Percentiles rank a stretch among this genome's conserved stretches.
phyloP scores from a whole-genome alignment of 768 basidiomycete genomes.

The Collybia sp. region DNA sequence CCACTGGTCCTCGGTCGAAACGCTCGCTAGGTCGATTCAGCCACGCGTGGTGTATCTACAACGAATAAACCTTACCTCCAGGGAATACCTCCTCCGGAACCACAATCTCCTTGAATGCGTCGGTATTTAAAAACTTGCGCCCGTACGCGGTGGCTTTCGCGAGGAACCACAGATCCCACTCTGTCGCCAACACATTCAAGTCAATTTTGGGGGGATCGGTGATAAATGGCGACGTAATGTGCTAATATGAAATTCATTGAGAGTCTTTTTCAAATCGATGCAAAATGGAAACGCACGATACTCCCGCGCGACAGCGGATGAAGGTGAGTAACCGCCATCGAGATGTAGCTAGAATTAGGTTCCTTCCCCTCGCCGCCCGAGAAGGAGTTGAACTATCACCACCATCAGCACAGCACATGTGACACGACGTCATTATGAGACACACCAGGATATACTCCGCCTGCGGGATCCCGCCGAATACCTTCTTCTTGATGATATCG shows the following conservation, averaged over 20 bases:
- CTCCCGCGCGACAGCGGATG: slow-evolving; percentile 44
- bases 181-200: slow-evolving; percentile 22
- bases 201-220: slow-evolving; percentile 22
- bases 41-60: background rate
- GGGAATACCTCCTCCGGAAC: slow-evolving; percentile 23
- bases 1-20: slow-evolving; percentile 18
- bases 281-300: slow-evolving; percentile 14
- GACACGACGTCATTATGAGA: background rate
- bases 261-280: no score
- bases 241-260: slow-evolving; percentile 8
- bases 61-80: slow-evolving; percentile 10
- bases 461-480: slow-evolving; percentile 22
- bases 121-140: slow-evolving; percentile 23
- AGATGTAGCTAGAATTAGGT: slow-evolving; percentile 26
- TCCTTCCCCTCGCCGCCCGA: slow-evolving; percentile 19
- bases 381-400: slow-evolving; percentile 25
- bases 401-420: background rate
- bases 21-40: slow-evolving; percentile 6
- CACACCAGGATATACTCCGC: slow-evolving; percentile 24
- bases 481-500: slow-evolving; percentile 18
- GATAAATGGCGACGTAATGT: slow-evolving; percentile 18
- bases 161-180: slow-evolving; percentile 27
- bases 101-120: slow-evolving; percentile 22
- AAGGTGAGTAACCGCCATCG: slow-evolving; percentile 28
- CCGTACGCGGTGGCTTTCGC: slow-evolving; percentile 25